Evolutionary conservation across 2,329 filamentous ascomycete species (phyloP), one percentile per base, ranked within the genome.

Genomic region (Diaporthe capsici): DNA sequence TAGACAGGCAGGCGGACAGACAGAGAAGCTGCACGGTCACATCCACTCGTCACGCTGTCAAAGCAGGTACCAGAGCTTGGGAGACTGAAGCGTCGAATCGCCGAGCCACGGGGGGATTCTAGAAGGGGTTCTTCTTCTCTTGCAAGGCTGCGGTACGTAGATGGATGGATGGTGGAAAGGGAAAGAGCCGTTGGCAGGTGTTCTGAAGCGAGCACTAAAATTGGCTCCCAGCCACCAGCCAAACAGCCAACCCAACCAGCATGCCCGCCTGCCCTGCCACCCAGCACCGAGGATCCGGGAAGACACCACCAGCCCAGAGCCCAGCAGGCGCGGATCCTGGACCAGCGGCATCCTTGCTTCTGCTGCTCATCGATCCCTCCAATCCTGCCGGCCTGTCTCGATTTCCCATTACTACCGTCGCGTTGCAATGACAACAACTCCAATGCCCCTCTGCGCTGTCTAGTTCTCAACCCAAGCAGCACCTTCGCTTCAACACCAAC

Each of bases 151-250:
- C 42, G 13, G 44, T 22, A 49, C 0, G 8, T 42, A 20, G 17
- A 22, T 49, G 28, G 53, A 31, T 42, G 34, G 22, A 31, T 39
- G 31, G 31, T 44, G 17, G 10, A 8, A 17, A n/a, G 17, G n/a
- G 31, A 10, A 17, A 51, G 22, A 60, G 20, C 34, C 10, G 47
- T 25, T 53, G 28, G 63, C 22, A 68, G 47, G 42, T 9, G 17
- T 39, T 39, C 58, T 42, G 63, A 15, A 13, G 61, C 49, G 49
- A 55, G 49, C 65, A 42, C 65, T 55, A 55, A 55, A 70, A 70
- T 42, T 70, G 65, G 65, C 65, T 55, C 65, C 65, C 65, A 70
- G 65, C 65, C 65, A 70, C 65, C 42, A 47, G 25, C 39, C 60
- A 15, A 12, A 17, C 37, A 61, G 7, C 44, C 44, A 31, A 63